phyloP scores from a whole-genome alignment of 2,329 filamentous ascomycete species.

The Cladosporium colombiae region DNA sequence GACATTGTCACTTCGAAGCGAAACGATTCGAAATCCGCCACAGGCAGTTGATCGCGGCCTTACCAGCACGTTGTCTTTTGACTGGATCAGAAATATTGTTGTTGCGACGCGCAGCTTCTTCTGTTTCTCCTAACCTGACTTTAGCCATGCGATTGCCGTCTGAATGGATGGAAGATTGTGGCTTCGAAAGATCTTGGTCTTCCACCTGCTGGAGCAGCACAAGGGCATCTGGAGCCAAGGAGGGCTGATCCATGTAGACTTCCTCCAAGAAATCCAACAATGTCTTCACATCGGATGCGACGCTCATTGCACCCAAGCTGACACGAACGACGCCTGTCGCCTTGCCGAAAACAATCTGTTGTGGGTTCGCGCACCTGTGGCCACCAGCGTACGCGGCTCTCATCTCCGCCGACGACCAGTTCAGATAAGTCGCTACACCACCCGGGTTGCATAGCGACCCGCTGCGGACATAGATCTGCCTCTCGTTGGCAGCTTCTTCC shows the following conservation, averaged over 20 bases:
- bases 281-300: constrained; percentile 56
- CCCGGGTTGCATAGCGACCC: constrained; percentile 59
- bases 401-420: constrained; percentile 58
- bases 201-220: not conserved
- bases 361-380: constrained; percentile 58
- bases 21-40: constrained; percentile 30
- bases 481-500: constrained; percentile 57
- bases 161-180: constrained; percentile 33
- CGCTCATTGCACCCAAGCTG: constrained; percentile 64
- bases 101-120: constrained; percentile 28
- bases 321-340: constrained; percentile 63
- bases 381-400: constrained; percentile 58
- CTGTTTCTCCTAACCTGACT: constrained; percentile 35
- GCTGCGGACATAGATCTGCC: constrained; percentile 61
- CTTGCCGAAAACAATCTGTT: constrained; percentile 55
- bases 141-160: constrained; percentile 34
- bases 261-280: constrained; percentile 57
- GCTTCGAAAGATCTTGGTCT: constrained; percentile 17
- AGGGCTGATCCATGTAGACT: constrained; percentile 29
- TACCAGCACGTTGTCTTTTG: constrained; percentile 36
- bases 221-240: not conserved
- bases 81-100: constrained; percentile 30
- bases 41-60: constrained; percentile 37
- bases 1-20: not conserved
- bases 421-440: constrained; percentile 48